phyloP scores from a whole-genome alignment of 2,329 filamentous ascomycete genomes.

The Talaromyces marneffei region DNA sequence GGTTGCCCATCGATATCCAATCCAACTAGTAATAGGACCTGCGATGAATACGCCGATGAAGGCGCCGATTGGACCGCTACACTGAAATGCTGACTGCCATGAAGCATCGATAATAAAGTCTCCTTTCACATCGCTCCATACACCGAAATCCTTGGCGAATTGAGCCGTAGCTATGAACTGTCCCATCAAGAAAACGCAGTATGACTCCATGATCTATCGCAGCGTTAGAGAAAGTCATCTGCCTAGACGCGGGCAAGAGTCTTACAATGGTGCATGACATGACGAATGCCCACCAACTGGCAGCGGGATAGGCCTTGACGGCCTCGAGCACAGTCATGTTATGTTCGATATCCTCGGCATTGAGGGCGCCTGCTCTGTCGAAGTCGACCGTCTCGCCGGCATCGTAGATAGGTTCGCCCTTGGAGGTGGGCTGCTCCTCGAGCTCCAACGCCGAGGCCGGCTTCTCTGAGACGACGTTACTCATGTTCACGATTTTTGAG shows the following conservation, averaged over 20 bases:
- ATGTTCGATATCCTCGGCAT: conserved; percentile 53
- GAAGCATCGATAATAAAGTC: conserved; percentile 43
- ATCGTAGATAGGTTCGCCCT: conserved; percentile 28
- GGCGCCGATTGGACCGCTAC: conserved; percentile 48
- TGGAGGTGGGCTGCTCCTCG: conserved; percentile 26
- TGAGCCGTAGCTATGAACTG: conserved; percentile 51
- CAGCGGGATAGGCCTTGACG: conserved; percentile 49
- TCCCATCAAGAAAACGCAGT: conserved; percentile 57
- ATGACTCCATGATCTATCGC: conserved; percentile 58
- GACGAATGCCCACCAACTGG: conserved; percentile 51
- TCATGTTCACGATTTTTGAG: conserved; percentile 28
- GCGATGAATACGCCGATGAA: conserved; percentile 47
- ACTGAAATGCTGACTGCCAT: conserved; percentile 57
- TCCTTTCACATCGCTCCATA: conserved; percentile 24
- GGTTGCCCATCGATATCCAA: conserved; percentile 58
- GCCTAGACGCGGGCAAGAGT: conserved; percentile 7
- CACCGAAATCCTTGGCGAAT: conserved; percentile 47
- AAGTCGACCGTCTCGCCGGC: conserved; percentile 36
- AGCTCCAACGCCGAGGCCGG: conserved; percentile 26
- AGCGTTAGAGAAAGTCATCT: conserved; percentile 22
- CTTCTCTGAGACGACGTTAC: conserved; percentile 28
- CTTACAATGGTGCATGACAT: conserved; percentile 54
- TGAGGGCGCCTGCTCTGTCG: conserved; percentile 51
- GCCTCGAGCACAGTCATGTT: conserved; percentile 43
- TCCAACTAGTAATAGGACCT: conserved; percentile 51